Conservation (phyloP, 2,329 filamentous ascomycete species). For the Colletotrichum lindemuthianum region DNA sequence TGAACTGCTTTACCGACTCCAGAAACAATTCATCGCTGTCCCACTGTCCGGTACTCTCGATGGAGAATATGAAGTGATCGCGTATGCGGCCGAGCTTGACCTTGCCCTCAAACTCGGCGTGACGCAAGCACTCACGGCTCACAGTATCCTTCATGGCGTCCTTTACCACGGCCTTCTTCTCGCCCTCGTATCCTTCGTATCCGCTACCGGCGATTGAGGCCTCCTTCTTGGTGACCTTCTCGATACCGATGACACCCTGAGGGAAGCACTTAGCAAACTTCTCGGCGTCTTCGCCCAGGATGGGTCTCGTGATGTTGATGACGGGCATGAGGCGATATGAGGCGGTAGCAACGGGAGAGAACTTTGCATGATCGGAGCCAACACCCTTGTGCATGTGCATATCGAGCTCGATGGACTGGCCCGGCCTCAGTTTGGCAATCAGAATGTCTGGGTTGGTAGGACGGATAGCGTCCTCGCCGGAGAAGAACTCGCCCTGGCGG, state of each 20-base stretch:
- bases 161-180: constrained; percentile 86
- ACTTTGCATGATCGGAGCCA: constrained; percentile 95
- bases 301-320: constrained; percentile 85
- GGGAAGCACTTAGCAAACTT: constrained; percentile 95
- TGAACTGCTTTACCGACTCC: constrained; percentile 85
- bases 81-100: constrained; percentile 89
- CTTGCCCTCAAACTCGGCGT: constrained; percentile 93
- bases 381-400: constrained; percentile 97
- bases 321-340: constrained; percentile 90
- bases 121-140: constrained; percentile 89
- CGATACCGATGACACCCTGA: constrained; percentile 83
- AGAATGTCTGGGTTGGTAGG: constrained; percentile 92
- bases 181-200: constrained; percentile 79
- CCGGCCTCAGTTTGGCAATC: constrained; percentile 91
- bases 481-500: constrained; percentile 73
- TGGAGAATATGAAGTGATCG: constrained; percentile 97
- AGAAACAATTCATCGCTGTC: constrained; percentile 94
- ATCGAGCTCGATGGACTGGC: constrained; percentile 85
- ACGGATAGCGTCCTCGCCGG: constrained; percentile 72
- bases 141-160: constrained; percentile 96
- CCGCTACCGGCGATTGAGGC: constrained; percentile 67
- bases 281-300: constrained; percentile 84
- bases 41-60: constrained; percentile 96
- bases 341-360: constrained; percentile 94
- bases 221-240: constrained; percentile 76